Base-by-base conservation (phyloP, 768 basidiomycete genomes). In the Suillus subalutaceus region DNA sequence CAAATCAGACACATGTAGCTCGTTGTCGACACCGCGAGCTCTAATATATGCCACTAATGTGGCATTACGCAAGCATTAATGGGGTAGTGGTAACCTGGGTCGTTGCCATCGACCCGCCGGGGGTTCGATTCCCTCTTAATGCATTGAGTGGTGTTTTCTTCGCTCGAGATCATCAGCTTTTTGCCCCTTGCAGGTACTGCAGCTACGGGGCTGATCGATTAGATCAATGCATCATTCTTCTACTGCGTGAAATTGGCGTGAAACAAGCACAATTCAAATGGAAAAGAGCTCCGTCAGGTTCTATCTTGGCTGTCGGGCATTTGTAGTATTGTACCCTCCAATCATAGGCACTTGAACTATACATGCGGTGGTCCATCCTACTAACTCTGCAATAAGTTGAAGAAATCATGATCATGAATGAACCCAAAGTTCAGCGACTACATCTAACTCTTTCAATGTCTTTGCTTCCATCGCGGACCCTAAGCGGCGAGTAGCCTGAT, bases 61-160 rank as follows among this genome's bases (percentile, higher is more conserved):
- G 1, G 2, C 0, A 10, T 4, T 10, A 4, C 0, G 18, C 16
- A 30, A 65, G 73, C 73, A 73, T 74, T 74, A 74, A 74, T 74
- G 73, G 73, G 73, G 73, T 74, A 74, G 73, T 74, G 73, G 73
- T 74, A 74, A 74, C 73, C 73, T 74, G 71, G 73, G 73, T 74
- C 73, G 73, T 74, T 74, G 73, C 73, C 73, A 74, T 74, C 73
- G 86, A 88, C 86, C 87, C 87, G 87, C 87, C 87, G 87, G 86
- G 87, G 86, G 87, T 89, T 89, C 86, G 85, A 89, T 89, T 88
- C 87, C 86, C 87, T 73, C 86, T 88, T 88, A 87, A 88, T 88
- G 87, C 86, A 86, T n/a, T n/a, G n/a, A n/a, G n/a, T n/a, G n/a
- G n/a, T n/a, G n/a, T n/a, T n/a, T n/a, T n/a, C n/a, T n/a, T n/a